Conservation (phyloP, 2,329 filamentous ascomycete genomes). For the Sphaerulina populicola region DNA sequence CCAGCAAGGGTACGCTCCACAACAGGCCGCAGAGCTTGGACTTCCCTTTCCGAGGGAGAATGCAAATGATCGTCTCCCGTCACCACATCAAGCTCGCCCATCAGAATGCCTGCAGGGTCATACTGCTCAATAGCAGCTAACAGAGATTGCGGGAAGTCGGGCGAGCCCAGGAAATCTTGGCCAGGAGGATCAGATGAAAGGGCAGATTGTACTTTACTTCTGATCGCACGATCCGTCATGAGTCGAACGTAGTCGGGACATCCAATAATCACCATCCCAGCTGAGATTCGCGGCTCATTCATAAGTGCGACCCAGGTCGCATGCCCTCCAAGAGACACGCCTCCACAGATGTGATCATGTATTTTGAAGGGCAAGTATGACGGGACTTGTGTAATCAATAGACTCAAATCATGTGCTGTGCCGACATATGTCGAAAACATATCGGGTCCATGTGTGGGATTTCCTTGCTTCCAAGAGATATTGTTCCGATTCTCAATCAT, state of each 20-base stretch:
- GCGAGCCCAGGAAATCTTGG: conserved; percentile 62
- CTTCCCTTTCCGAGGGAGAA: conserved; percentile 37
- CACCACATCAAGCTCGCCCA: conserved; percentile 37
- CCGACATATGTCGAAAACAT: conserved; percentile 75
- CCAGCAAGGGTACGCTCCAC: conserved; percentile 37
- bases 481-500: conserved; percentile 61
- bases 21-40: conserved; percentile 36
- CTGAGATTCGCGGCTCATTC: conserved; percentile 67
- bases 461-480: conserved; percentile 69
- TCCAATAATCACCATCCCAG: conserved; percentile 72
- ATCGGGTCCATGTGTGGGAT: conserved; percentile 74
- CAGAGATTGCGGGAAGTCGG: conserved; percentile 65
- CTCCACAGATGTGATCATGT: conserved; percentile 63
- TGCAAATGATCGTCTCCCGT: conserved; percentile 28
- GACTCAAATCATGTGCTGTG: conserved; percentile 64
- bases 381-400: conserved; percentile 69
- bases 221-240: conserved; percentile 67
- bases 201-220: conserved; percentile 54
- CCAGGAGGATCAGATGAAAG: conserved; percentile 47
- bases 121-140: conserved; percentile 53
- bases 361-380: conserved; percentile 55
- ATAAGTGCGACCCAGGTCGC: conserved; percentile 77
- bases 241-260: conserved; percentile 81
- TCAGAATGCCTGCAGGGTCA: conserved; percentile 69
- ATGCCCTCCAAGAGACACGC: conserved; percentile 81